phyloP scores from a whole-genome alignment of 2,329 filamentous ascomycete genomes.

The Orbilia brochopaga region DNA sequence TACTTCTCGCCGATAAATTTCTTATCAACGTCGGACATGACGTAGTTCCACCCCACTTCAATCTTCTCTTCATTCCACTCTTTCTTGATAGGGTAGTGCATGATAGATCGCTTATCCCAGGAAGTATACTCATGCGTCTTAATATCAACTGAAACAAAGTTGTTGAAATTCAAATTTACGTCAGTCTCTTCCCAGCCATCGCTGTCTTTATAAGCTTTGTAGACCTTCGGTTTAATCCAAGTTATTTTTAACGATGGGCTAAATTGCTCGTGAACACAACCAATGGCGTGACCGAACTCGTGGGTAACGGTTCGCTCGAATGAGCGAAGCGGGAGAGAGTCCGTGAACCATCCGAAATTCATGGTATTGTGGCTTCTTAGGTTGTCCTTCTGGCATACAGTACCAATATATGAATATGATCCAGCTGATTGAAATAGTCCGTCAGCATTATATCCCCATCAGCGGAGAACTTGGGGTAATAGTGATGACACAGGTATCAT shows the following conservation, averaged over 20 bases:
- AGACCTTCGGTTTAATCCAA: conserved; percentile 54
- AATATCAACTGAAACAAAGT: neutral
- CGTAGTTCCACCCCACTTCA: neutral
- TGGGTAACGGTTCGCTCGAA: conserved; percentile 53
- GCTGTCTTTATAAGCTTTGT: conserved; percentile 38
- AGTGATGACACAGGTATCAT: too few relatives aligned
- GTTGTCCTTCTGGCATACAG: conserved; percentile 6
- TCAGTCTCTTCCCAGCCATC: neutral
- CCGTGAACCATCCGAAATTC: conserved; percentile 54
- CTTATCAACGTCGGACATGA: conserved; percentile 14
- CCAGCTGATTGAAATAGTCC: neutral
- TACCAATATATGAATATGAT: conserved; percentile 15
- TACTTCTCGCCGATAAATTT: conserved; percentile 22
- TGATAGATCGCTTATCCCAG: conserved; percentile 23
- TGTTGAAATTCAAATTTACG: conserved; percentile 1
- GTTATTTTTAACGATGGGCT: conserved; percentile 52
- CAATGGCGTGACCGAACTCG: conserved; percentile 56
- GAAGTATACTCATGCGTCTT: neutral
- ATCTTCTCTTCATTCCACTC: conserved; percentile 15
- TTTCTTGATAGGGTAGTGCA: conserved; percentile 15
- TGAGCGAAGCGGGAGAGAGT: conserved; percentile 48
- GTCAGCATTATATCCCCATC: too few relatives aligned
- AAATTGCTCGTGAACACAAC: conserved; percentile 55
- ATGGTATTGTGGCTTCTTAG: conserved; percentile 51
- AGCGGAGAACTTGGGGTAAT: too few relatives aligned